A percentile compares a stretch with the other conserved stretches of the same genome.
Conservation (phyloP, 768 basidiomycete genomes). For the Peribolospora baueri region DNA sequence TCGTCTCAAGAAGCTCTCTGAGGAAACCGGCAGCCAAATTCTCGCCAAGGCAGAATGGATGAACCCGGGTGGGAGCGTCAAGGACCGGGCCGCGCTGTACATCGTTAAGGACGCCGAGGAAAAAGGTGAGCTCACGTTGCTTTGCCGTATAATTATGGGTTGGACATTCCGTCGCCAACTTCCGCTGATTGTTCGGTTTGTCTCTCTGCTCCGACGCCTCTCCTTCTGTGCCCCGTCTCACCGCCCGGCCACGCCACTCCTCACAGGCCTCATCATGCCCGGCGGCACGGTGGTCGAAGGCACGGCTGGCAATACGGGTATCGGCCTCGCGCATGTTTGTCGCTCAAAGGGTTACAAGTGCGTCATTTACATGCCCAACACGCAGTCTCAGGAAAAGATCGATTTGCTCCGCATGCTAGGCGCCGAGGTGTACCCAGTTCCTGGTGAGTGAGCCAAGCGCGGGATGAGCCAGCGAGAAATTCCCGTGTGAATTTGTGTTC, state of each 20-base stretch:
- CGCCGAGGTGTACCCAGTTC: slow-evolving; percentile 85
- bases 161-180: slow-evolving; percentile 16
- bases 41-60: slow-evolving; percentile 96
- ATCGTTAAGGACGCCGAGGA: slow-evolving; percentile 67
- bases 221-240: not conserved
- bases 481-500: not conserved
- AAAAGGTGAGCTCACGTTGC: slow-evolving; percentile 34
- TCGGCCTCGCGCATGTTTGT: slow-evolving; percentile 47
- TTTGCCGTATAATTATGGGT: not conserved
- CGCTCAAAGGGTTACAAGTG: slow-evolving; percentile 80
- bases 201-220: not conserved
- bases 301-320: slow-evolving; percentile 73
- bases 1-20: slow-evolving; percentile 51
- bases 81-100: slow-evolving; percentile 85
- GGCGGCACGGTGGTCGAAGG: slow-evolving; percentile 97
- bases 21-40: slow-evolving; percentile 57
- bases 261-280: slow-evolving; percentile 37
- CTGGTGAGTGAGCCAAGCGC: too few species aligned
- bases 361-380: slow-evolving; percentile 94
- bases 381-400: slow-evolving; percentile 88
- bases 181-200: not conserved
- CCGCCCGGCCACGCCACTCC: not conserved
- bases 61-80: slow-evolving; percentile 92
- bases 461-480: not conserved
- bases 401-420: slow-evolving; percentile 92